Evolutionary conservation across 2,329 filamentous ascomycete species (phyloP), one percentile per base, ranked within the genome.

Genomic region (Penicillium corylophilum): DNA sequence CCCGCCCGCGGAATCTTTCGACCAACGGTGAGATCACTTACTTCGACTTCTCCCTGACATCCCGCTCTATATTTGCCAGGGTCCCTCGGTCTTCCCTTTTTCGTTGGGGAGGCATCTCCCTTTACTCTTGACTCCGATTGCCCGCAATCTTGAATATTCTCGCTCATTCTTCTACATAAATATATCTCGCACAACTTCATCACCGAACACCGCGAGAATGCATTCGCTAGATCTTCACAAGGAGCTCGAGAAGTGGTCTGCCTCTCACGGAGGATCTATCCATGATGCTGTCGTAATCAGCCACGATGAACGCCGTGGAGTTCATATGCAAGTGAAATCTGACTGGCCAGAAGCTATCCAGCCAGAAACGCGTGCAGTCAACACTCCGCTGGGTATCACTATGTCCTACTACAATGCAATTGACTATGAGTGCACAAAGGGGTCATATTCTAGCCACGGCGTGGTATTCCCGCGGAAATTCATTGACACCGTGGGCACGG

Each of bases 381-480:
- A 65, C 48, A 70, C 68, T 1, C 71, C 71, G 2, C 46, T 72
- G 13, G 48, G 59, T 5, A 51, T 68, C 7, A 72, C 70, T 18
- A 67, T 73, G 61, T 72, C 71, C 8, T 73, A 71, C 45, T 71
- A 66, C 49, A 69, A 73, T 33, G 68, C 63, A 1, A 64, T 72
- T 40, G 61, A 67, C 13, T 60, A 67, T 13, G 46, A 51, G 31
- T 54, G 48, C 12, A 13, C 41, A 5, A 31, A 41, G 9, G 50
- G 52, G 2, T 50, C 57, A 4, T 72, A 71, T 42, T 56, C 63
- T 2, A 62, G 60, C 12, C 69, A 73, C 42, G 70, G 62, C 1
- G 55, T 74, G 13, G 51, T 60, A 5, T 81, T 88, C 42, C 78
- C 82, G 0, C 44, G 58, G 0, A 63, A 64, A 1, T 83, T 88